Base-by-base conservation (phyloP, 2,329 filamentous ascomycete species). In the Lasiodiplodia gonubiensis region DNA sequence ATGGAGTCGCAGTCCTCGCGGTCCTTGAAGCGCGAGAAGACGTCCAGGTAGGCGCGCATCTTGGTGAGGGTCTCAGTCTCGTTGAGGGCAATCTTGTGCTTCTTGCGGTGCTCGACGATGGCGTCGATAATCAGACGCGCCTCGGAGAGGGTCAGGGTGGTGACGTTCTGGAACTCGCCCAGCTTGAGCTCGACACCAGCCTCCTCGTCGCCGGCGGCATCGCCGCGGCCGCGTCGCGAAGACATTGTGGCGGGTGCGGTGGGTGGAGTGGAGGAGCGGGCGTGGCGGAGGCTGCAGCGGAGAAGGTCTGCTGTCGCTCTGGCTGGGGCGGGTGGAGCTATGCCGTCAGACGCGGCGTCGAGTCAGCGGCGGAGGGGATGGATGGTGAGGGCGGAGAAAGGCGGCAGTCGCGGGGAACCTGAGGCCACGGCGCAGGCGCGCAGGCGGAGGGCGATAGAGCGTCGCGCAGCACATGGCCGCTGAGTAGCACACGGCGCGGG, bases 1-100 rank as follows among this genome's bases (percentile, higher is more conserved):
- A 98, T 93, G n/a, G 93, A 92, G 81, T 97, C 92, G 76, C 97
- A 92, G 72, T 95, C 95, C 79, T 97, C 92, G 79, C 94, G 93
- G 74, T 94, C 90, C 82, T 97, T 97, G 86, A 98, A 98, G 42
- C 95, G 92, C 21, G 94, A 91, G 81, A 99, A 99, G 70, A 93
- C 89, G 74, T 97, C 93, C 65, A 98, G 88, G 81, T 99, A 98
- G 76, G 94, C 92, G 71, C 93, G 86, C 30, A 94, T 97, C 79
- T 97, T 94, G 70, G 88, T 89, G 67, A 97, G 86, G 79, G 94
- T 93, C 75, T 68, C 67, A 51, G 67, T 65, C 67, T 67, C 66
- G 66, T 67, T 67, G 48, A 67, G 55, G 33, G 48, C 46, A 23
- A 61, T 61, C 57, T 89, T 88, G 73, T 92, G 91, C 73, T 90